Conservation (phyloP, 2,329 filamentous ascomycete genomes). For the Fusarium sp. region DNA sequence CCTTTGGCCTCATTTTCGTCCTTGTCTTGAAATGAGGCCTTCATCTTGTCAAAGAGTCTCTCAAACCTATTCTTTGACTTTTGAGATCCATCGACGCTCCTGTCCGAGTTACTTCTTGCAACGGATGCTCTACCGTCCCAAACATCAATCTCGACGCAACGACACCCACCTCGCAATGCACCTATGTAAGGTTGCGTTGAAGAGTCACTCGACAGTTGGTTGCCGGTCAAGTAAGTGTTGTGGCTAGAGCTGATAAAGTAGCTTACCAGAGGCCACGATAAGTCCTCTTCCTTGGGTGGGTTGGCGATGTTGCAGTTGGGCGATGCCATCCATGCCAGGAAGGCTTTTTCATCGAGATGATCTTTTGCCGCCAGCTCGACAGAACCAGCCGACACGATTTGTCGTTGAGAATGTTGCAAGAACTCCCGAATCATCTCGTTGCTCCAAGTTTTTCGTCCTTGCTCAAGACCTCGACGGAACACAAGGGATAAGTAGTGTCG, state of each 20-base stretch:
- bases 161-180: constrained; percentile 84
- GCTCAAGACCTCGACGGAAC: not conserved
- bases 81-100: constrained; percentile 43
- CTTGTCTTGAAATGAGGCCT: not conserved
- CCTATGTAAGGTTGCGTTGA: constrained; percentile 90
- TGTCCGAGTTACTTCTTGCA: constrained; percentile 63
- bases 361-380: not conserved
- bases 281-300: constrained; percentile 58
- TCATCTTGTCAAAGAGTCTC: not conserved
- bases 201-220: constrained; percentile 87
- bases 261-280: constrained; percentile 84
- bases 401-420: not conserved
- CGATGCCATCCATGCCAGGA: constrained; percentile 69
- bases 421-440: not conserved
- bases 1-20: constrained; percentile 58
- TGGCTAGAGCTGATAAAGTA: constrained; percentile 96
- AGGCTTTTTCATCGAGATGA: constrained; percentile 58
- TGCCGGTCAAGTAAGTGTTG: constrained; percentile 92
- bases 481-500: not conserved
- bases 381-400: not conserved
- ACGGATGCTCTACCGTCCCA: constrained; percentile 88
- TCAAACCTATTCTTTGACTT: not conserved
- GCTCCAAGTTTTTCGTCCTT: not conserved
- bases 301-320: constrained; percentile 56
- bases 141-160: constrained; percentile 94